Evolutionary conservation across 2,329 filamentous ascomycete species (phyloP).

Genomic region (Pyrenophora graminea): DNA sequence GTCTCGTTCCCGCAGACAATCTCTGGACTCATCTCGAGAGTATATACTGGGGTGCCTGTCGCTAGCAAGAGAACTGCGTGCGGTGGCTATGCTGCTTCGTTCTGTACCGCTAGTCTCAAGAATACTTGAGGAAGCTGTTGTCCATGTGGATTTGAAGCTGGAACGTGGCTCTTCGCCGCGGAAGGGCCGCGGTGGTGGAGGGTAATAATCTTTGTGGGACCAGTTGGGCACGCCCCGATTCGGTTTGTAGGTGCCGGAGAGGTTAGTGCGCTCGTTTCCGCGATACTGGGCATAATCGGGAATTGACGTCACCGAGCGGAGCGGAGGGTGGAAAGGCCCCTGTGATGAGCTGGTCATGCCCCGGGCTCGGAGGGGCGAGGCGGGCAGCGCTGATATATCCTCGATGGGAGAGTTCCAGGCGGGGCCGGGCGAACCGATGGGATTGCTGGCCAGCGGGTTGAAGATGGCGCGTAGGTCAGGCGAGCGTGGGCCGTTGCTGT

Average conservation of each 20-base stretch:
- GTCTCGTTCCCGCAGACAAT: conserved; percentile 31
- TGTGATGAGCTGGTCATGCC: conserved; percentile 43
- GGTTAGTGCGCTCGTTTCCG: conserved; percentile 32
- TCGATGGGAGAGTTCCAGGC: conserved; percentile 32
- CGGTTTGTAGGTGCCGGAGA: conserved; percentile 43
- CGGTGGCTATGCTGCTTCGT: conserved; percentile 79
- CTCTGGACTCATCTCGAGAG: conserved; percentile 45
- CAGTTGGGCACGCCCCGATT: conserved; percentile 44
- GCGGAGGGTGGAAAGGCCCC: conserved; percentile 28
- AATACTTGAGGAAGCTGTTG: conserved; percentile 61
- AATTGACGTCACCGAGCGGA: conserved; percentile 45
- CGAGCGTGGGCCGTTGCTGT: conserved; percentile 32
- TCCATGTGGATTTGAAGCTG: conserved; percentile 65
- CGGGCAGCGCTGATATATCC: conserved; percentile 20
- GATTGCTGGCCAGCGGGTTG: conserved; percentile 44
- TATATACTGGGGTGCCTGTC: conserved; percentile 55
- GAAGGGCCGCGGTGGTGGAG: conserved; percentile 34
- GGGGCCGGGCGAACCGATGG: conserved; percentile 31
- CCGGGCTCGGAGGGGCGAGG: conserved; percentile 30
- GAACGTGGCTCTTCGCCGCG: conserved; percentile 54
- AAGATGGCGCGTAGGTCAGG: conserved; percentile 40
- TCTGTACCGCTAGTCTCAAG: conserved; percentile 69
- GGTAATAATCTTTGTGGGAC: conserved; percentile 42
- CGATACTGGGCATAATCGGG: conserved; percentile 42
- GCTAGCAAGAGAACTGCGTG: conserved; percentile 70